Evolutionary conservation across 1,139 yeast species (phyloP).

Genomic region (Saccharomycopsis hybrid): DNA sequence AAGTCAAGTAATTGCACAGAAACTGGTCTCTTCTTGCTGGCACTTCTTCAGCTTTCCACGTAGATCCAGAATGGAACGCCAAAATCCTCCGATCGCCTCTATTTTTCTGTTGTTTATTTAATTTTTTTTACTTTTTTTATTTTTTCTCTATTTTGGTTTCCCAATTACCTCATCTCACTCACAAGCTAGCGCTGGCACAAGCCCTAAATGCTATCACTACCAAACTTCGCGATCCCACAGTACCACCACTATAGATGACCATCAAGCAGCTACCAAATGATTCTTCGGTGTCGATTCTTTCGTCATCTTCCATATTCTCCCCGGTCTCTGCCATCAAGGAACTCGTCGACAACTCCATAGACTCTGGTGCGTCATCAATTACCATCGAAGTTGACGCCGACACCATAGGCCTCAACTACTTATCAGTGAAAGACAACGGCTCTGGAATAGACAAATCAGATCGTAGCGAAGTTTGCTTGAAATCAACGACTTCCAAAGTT

Average conservation of each 20-base stretch:
- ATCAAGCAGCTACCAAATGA: conserved; percentile 10
- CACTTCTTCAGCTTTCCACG: too few species aligned
- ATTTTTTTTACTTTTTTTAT: background rate
- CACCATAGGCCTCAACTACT: conserved; percentile 45
- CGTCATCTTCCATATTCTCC: conserved; percentile 25
- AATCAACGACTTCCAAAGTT: conserved; percentile 61
- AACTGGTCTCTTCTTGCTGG: too few species aligned
- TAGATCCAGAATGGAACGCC: too few species aligned
- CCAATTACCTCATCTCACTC: background rate
- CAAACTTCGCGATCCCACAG: background rate
- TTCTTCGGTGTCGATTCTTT: conserved; percentile 12
- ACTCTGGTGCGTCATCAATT: conserved; percentile 50
- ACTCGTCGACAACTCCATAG: conserved; percentile 63
- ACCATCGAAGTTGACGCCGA: conserved; percentile 51
- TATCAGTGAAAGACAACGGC: conserved; percentile 65
- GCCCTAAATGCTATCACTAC: background rate
- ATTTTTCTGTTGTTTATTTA: background rate
- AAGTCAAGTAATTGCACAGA: too few species aligned
- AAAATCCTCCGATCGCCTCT: background rate
- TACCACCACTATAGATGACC: background rate
- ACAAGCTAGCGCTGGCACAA: background rate
- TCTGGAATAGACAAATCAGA: conserved; percentile 48
- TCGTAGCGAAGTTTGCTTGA: conserved; percentile 42
- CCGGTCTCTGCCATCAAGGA: conserved; percentile 50
- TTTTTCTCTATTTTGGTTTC: background rate